Percentiles rank a stretch among this genome's conserved stretches.
phyloP scores from a whole-genome alignment of 78 protist species.

The Dictyostelium citrinum region DNA sequence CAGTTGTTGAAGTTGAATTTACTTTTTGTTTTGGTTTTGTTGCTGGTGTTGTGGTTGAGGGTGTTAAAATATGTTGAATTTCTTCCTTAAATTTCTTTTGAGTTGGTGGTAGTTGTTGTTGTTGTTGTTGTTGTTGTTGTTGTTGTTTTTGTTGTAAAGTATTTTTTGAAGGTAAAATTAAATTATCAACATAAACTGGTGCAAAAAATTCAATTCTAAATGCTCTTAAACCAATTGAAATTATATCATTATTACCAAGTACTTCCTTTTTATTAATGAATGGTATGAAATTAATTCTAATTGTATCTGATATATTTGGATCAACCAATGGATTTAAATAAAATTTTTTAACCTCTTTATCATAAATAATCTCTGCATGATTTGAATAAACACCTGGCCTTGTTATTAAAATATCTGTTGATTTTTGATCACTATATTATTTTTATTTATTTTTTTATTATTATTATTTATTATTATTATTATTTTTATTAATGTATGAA shows the following conservation, averaged over 20 bases:
- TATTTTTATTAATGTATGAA: too few species aligned
- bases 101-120: not conserved
- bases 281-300: constrained; percentile 42
- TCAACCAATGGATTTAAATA: constrained; percentile 4
- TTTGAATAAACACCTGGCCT: constrained; percentile 12
- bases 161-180: not conserved
- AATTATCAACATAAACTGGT: not conserved
- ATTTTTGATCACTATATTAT: not conserved
- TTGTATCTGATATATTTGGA: not conserved
- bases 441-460: not conserved
- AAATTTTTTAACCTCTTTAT: not conserved
- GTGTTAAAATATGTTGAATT: not conserved
- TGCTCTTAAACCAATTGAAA: constrained; percentile 33
- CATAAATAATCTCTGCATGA: constrained; percentile 11
- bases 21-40: not conserved
- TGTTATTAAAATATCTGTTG: not conserved
- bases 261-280: not conserved
- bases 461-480: not conserved
- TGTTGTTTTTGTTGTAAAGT: not conserved
- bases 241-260: constrained; percentile 10
- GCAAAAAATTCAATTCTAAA: constrained; percentile 28
- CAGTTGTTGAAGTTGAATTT: not conserved
- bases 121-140: not conserved
- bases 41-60: not conserved
- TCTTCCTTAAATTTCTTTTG: not conserved